Evolutionary conservation across 768 basidiomycete genomes (phyloP), one percentile per base, ranked within the genome.

Genomic region (Lactifluus pinguis): DNA sequence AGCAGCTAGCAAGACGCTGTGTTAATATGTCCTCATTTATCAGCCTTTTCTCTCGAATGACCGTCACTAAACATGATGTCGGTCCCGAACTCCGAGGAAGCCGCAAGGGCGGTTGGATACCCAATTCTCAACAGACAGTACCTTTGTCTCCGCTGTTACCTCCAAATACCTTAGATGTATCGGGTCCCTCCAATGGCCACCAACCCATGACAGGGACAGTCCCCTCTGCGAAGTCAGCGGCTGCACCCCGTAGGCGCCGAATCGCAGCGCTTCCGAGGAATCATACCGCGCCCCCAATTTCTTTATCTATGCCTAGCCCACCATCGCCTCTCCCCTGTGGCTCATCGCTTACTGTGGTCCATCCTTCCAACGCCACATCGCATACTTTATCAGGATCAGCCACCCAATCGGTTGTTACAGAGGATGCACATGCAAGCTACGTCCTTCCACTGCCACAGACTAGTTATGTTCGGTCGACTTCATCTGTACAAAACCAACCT

Each of bases 191-290:
- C 8, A 19, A 7, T 10, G 10, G 14, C 2, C 0, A 9, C 34
- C 50, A 10, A 6, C n/a, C 36, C 17, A 2, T 4, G 15, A 19
- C 8, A 11, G n/a, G 6, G 3, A 2, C 10, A 6, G 21, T 38
- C 41, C 34, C 38, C 4, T 19, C 44, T 3, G 8, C 19, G 8
- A 53, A 61, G 13, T 2, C 50, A 1, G 17, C 17, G 2, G 17
- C 34, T n/a, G 8, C 19, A n/a, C 13, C 13, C 3, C 61, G 61
- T 14, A 62, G 45, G 34, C 61, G 61, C 21, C 57, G 21, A 50
- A 42, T 62, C 25, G 61, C 61, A 4, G 15, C 55, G 7, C 51
- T 62, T 1, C 61, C 61, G 11, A 62, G 29, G 13, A 55, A 50
- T 25, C 38, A 10, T 14, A 5, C 6, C 14, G 57, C 49, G 15